Conservation (phyloP, 306 rosid species). For the Cicer arietinum region DNA sequence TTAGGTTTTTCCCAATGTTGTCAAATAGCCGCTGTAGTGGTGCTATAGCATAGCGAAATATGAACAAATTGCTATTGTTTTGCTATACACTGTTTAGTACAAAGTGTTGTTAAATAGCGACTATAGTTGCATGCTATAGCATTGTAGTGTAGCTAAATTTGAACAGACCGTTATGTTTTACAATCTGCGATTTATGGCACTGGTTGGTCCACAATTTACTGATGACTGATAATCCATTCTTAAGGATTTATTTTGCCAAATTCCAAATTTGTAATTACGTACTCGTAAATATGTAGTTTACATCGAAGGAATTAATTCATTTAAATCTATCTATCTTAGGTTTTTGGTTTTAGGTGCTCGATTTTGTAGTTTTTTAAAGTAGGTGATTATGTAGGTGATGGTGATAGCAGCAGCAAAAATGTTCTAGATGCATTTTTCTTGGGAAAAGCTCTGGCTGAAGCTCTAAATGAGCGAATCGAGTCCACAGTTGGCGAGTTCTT, state of each 20-base stretch:
- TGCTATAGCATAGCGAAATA: no score
- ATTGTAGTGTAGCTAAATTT: no score
- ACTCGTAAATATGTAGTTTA: not conserved
- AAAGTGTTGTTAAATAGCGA: no score
- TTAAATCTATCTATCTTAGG: not conserved
- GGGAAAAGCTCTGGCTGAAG: slow-evolving; percentile 96
- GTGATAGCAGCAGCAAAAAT: slow-evolving; percentile 71
- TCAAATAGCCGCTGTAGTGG: no score
- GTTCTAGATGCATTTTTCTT: slow-evolving; percentile 93
- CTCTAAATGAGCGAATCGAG: slow-evolving; percentile 86
- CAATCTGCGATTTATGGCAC: no score
- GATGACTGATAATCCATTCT: not conserved
- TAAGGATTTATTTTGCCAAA: slow-evolving; percentile 29
- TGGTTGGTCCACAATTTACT: not conserved
- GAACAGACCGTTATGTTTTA: no score
- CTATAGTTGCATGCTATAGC: no score
- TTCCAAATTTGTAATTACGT: not conserved
- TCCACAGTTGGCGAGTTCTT: slow-evolving; percentile 85
- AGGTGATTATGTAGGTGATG: slow-evolving; percentile 63
- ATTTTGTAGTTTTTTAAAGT: slow-evolving; percentile 10
- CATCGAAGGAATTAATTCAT: not conserved
- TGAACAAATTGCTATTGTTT: no score
- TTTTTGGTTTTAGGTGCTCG: slow-evolving; percentile 23
- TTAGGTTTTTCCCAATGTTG: not conserved
- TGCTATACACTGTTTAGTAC: no score